Conservation (phyloP, 257 asterid genomes). For the Primulina tabacum region DNA sequence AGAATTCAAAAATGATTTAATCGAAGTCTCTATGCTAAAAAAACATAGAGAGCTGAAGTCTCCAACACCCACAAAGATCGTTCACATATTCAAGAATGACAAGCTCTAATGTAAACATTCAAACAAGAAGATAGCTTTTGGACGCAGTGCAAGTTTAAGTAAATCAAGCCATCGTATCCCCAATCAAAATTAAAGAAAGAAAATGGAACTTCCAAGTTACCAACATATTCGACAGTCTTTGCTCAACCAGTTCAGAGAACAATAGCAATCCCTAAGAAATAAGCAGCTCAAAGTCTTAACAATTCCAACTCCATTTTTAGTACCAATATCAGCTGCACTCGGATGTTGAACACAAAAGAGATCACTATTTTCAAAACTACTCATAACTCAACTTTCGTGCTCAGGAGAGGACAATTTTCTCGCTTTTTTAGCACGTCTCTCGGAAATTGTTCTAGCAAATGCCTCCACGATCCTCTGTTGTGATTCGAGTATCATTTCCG, state of each 20-base stretch:
- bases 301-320: background rate
- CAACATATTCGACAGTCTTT: background rate
- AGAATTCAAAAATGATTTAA: too few species aligned
- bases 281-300: background rate
- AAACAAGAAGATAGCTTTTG: background rate
- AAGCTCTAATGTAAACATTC: background rate
- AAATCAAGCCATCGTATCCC: background rate
- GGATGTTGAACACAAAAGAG: background rate
- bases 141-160: background rate
- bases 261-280: background rate
- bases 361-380: too few species aligned
- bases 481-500: slow-evolving; percentile 86
- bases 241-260: background rate
- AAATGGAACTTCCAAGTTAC: background rate
- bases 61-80: background rate
- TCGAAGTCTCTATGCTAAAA: too few species aligned
- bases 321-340: background rate
- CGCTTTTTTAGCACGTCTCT: slow-evolving; percentile 48
- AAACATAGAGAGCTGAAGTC: too few species aligned
- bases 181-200: too few species aligned
- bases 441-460: slow-evolving; percentile 57
- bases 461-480: slow-evolving; percentile 84
- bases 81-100: background rate
- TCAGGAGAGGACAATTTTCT: slow-evolving; percentile 46
- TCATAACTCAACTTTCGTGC: slow-evolving; percentile 17